Conservation (phyloP, 2,329 filamentous ascomycete species). For the Diaporthe citri region DNA sequence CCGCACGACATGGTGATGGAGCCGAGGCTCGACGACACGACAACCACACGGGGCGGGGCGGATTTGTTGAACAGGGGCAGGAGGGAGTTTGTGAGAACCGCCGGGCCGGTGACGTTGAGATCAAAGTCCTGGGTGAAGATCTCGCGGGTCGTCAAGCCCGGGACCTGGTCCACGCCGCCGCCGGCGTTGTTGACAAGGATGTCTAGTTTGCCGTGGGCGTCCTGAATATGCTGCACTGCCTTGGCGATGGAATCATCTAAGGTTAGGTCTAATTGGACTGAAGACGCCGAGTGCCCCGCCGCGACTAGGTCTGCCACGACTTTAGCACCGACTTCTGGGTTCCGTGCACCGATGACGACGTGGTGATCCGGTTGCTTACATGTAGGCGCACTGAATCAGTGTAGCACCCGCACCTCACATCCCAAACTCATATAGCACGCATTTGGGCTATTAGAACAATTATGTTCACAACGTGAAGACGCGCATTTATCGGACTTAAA, state of each 20-base stretch:
- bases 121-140: conserved; percentile 52
- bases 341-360: conserved; percentile 51
- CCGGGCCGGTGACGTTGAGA: conserved; percentile 53
- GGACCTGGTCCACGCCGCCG: conserved; percentile 39
- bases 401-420: background rate
- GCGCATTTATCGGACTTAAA: background rate
- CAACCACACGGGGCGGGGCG: conserved; percentile 52
- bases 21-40: conserved; percentile 53
- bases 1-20: conserved; percentile 49
- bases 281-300: conserved; percentile 44
- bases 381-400: background rate
- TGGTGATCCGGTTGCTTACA: conserved; percentile 46
- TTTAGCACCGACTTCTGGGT: conserved; percentile 44
- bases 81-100: conserved; percentile 45
- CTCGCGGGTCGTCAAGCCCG: conserved; percentile 45
- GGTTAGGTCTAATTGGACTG: conserved; percentile 46
- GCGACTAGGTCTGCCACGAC: conserved; percentile 44
- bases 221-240: conserved; percentile 43
- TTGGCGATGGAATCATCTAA: conserved; percentile 47
- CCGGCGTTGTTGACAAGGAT: conserved; percentile 54
- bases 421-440: too few species aligned
- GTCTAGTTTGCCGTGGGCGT: conserved; percentile 48
- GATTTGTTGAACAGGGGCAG: conserved; percentile 48
- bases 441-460: background rate
- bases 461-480: background rate